These are phyloP conservation scores for Penicillium frequentans DNA, from an alignment of 2,329 filamentous ascomycete genomes.

Conservation along the genomic window DNA sequence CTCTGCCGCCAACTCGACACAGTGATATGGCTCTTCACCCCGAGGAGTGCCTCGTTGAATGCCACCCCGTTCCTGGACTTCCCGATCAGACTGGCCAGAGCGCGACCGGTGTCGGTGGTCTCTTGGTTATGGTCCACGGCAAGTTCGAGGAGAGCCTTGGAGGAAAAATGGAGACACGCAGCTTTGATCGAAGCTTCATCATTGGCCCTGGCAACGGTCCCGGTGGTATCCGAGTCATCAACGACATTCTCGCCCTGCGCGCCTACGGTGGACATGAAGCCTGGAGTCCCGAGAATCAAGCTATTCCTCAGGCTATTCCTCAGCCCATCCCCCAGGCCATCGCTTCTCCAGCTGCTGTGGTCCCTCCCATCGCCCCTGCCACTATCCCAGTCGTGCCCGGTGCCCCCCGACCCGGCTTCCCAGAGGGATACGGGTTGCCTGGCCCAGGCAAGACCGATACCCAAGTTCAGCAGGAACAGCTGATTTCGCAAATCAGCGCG, in stretches of 20 bases:
- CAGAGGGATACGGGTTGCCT: slow-evolving; percentile 42
- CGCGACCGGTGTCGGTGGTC: slow-evolving; percentile 68
- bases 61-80: slow-evolving; percentile 70
- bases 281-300: slow-evolving; percentile 46
- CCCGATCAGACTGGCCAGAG: slow-evolving; percentile 67
- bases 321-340: slow-evolving; percentile 14
- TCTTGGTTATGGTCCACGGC: slow-evolving; percentile 77
- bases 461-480: slow-evolving; percentile 65
- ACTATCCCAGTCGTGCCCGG: slow-evolving; percentile 25
- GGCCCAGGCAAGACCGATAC: slow-evolving; percentile 47
- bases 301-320: slow-evolving; percentile 39
- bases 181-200: slow-evolving; percentile 79
- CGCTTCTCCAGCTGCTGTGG: slow-evolving; percentile 6
- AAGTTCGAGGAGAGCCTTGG: slow-evolving; percentile 74
- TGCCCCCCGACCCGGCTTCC: slow-evolving; percentile 28
- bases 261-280: slow-evolving; percentile 61
- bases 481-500: slow-evolving; percentile 69
- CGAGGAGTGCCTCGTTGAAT: slow-evolving; percentile 79
- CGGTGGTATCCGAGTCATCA: slow-evolving; percentile 70
- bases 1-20: slow-evolving; percentile 71
- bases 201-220: slow-evolving; percentile 71
- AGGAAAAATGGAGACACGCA: slow-evolving; percentile 63
- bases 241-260: slow-evolving; percentile 73
- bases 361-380: slow-evolving; percentile 17
- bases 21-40: slow-evolving; percentile 67